Percentiles rank a stretch among this genome's conserved stretches.
phyloP scores from a whole-genome alignment of 106 monocot genomes.

The Posidonia australis region DNA sequence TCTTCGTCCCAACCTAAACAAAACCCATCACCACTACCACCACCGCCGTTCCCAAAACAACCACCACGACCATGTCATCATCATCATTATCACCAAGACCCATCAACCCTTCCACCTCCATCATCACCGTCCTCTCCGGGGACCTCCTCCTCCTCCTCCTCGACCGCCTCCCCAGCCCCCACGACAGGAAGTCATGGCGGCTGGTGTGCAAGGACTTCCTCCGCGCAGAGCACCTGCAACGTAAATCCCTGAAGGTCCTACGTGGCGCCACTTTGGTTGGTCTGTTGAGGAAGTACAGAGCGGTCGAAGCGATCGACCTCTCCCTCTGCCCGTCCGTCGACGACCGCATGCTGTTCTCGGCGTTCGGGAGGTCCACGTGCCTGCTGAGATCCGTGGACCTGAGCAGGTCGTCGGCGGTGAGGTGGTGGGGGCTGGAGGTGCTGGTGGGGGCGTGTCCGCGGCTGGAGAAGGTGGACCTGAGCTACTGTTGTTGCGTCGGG shows the following conservation, averaged over 20 bases:
- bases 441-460: slow-evolving; percentile 38
- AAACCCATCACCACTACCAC: background rate
- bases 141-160: slow-evolving; percentile 61
- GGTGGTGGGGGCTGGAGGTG: slow-evolving; percentile 61
- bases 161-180: slow-evolving; percentile 28
- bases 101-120: slow-evolving; percentile 1
- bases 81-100: background rate
- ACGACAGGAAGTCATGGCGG: slow-evolving; percentile 43
- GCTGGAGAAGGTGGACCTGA: slow-evolving; percentile 63
- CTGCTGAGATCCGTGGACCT: slow-evolving; percentile 32
- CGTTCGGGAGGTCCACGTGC: background rate
- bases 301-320: slow-evolving; percentile 49
- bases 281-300: slow-evolving; percentile 30
- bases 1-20: slow-evolving; percentile 63
- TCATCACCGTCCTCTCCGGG: slow-evolving; percentile 28
- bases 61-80: background rate
- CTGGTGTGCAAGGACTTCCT: slow-evolving; percentile 51
- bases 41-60: background rate
- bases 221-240: slow-evolving; percentile 35
- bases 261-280: slow-evolving; percentile 28
- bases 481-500: slow-evolving; percentile 48
- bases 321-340: slow-evolving; percentile 43
- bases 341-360: slow-evolving; percentile 21
- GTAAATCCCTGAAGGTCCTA: slow-evolving; percentile 31
- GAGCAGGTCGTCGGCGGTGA: slow-evolving; percentile 37